Evolutionary conservation across 2,329 filamentous ascomycete genomes (phyloP).

Genomic region (Neonectria magnoliae): DNA sequence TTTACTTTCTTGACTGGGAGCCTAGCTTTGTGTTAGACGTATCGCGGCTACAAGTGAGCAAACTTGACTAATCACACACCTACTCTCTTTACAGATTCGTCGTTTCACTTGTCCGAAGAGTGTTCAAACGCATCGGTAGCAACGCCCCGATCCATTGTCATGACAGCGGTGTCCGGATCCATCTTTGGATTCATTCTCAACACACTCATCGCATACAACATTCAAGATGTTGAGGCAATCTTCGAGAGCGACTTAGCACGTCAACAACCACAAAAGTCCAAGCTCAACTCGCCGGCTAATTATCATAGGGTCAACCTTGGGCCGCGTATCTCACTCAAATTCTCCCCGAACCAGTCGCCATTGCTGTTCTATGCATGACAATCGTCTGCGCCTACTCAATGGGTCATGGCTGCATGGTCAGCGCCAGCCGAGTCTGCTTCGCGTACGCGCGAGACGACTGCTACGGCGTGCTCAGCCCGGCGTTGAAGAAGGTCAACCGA

Average conservation of each 20-base stretch:
- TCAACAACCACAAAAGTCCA: fast-evolving
- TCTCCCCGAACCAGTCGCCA: conserved; percentile 15
- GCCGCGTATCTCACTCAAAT: conserved; percentile 20
- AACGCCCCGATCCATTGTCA: conserved; percentile 24
- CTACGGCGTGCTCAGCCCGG: conserved; percentile 21
- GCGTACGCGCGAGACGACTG: conserved; percentile 27
- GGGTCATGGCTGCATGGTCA: conserved; percentile 25
- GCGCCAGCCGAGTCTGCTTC: conserved; percentile 24
- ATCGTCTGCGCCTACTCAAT: conserved; percentile 22
- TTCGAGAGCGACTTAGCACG: conserved; percentile 24
- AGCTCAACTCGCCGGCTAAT: background rate
- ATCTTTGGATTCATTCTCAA: conserved; percentile 22
- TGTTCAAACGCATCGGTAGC: conserved; percentile 27
- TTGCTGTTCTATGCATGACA: conserved; percentile 21
- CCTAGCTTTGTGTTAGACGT: too few relatives aligned
- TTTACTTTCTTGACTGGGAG: background rate
- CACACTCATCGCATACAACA: conserved; percentile 20
- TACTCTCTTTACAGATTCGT: conserved; percentile 5
- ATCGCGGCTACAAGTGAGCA: background rate
- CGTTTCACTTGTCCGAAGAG: conserved; percentile 23
- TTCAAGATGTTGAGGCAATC: conserved; percentile 21
- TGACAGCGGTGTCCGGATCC: conserved; percentile 21
- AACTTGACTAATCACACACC: background rate
- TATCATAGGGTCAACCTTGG: conserved; percentile 19
- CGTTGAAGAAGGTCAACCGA: conserved; percentile 17